phyloP scores from a whole-genome alignment of 2,329 filamentous ascomycete species.

The Paecilomyces variotii region DNA sequence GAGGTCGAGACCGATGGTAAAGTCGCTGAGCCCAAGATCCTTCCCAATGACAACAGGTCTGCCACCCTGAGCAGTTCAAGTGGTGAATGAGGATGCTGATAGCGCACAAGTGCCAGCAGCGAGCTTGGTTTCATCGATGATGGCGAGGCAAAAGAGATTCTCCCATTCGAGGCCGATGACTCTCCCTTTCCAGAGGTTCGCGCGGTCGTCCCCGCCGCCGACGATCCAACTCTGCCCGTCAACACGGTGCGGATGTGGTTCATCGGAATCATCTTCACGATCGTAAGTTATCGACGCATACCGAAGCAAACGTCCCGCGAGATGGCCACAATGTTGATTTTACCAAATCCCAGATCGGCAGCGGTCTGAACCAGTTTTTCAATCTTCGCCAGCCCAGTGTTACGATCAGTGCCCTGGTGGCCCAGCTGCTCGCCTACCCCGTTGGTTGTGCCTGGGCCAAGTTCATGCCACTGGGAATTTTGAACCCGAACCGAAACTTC shows the following conservation, averaged over 20 bases:
- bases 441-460: slow-evolving; percentile 33
- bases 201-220: slow-evolving; percentile 25
- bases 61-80: not conserved
- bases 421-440: slow-evolving; percentile 39
- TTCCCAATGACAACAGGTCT: not conserved
- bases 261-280: slow-evolving; percentile 30
- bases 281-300: slow-evolving; percentile 16
- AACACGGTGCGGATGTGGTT: slow-evolving; percentile 31
- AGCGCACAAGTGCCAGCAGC: slow-evolving; percentile 2
- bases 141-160: slow-evolving; percentile 21
- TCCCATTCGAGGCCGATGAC: slow-evolving; percentile 29
- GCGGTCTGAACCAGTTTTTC: slow-evolving; percentile 32
- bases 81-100: not conserved
- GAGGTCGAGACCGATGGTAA: not conserved
- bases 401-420: slow-evolving; percentile 30
- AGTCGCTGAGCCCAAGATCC: not conserved
- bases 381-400: slow-evolving; percentile 31
- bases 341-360: slow-evolving; percentile 19
- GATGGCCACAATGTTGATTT: not conserved
- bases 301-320: not conserved
- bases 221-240: slow-evolving; percentile 23
- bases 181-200: slow-evolving; percentile 33
- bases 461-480: slow-evolving; percentile 30
- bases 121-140: slow-evolving; percentile 20
- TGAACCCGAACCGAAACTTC: slow-evolving; percentile 36